Evolutionary conservation across 441 rosid genomes (phyloP).

Genomic region (Jatropha podagrica): DNA sequence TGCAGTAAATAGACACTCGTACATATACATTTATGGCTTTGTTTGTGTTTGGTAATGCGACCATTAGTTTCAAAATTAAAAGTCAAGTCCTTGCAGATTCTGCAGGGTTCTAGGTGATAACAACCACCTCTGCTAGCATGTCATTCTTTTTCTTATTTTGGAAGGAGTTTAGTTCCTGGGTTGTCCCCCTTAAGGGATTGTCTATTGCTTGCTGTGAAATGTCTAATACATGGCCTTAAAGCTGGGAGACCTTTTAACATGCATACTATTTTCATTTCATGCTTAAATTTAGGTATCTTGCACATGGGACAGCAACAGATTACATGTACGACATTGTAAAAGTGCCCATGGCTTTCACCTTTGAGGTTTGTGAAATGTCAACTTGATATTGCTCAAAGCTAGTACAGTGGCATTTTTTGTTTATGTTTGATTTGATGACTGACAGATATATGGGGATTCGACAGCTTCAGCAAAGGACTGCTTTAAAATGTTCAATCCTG

Average conservation of each 20-base stretch:
- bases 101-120: neutral
- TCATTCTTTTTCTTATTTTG: neutral
- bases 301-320: constrained; percentile 99
- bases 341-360: constrained; percentile 98
- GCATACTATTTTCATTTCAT: neutral
- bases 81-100: neutral
- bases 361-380: constrained; percentile 70
- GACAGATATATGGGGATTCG: constrained; percentile 83
- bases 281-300: constrained; percentile 69
- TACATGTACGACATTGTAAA: constrained; percentile 81
- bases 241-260: neutral
- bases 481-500: constrained; percentile 96
- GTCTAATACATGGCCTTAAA: neutral
- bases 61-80: neutral
- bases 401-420: constrained; percentile 3
- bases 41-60: neutral
- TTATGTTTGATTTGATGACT: constrained; percentile 12
- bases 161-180: neutral
- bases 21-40: neutral
- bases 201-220: neutral
- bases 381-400: constrained; percentile 7
- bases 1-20: neutral
- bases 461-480: constrained; percentile 72
- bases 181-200: neutral
- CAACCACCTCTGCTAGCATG: neutral